phyloP scores from a whole-genome alignment of 2,329 filamentous ascomycete genomes.

The Zymoseptoria crescenta region DNA sequence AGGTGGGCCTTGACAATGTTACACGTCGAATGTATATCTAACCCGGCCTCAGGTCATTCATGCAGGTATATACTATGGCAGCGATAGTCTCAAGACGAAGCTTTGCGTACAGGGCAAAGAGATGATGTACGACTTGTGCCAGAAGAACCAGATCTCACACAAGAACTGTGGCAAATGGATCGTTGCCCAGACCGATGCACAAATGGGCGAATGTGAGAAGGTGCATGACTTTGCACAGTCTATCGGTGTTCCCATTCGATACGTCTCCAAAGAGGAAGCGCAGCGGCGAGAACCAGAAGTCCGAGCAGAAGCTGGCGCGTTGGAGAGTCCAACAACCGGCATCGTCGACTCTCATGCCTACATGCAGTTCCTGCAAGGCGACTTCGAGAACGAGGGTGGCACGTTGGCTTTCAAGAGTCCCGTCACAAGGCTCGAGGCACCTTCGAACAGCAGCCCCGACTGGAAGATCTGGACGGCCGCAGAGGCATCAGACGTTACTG shows the following conservation, averaged over 20 bases:
- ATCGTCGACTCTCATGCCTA: conserved; percentile 82
- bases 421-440: conserved; percentile 54
- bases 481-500: conserved; percentile 11
- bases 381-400: conserved; percentile 70
- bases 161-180: conserved; percentile 86
- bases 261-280: conserved; percentile 58
- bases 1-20: conserved; percentile 41
- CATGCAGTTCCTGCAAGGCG: conserved; percentile 72
- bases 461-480: conserved; percentile 57
- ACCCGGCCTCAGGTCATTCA: conserved; percentile 64
- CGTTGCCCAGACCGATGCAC: conserved; percentile 69
- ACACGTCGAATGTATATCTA: not conserved
- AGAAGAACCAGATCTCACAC: conserved; percentile 58
- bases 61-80: conserved; percentile 84
- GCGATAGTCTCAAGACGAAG: conserved; percentile 65
- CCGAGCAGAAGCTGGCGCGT: conserved; percentile 59
- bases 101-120: conserved; percentile 73
- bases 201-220: conserved; percentile 56
- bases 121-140: conserved; percentile 73
- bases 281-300: conserved; percentile 64
- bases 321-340: conserved; percentile 81
- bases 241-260: conserved; percentile 62
- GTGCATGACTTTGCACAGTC: conserved; percentile 47
- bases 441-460: conserved; percentile 46
- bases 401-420: conserved; percentile 61